Conservation (phyloP, 2,329 filamentous ascomycete species). For the Apiospora malaysiana region DNA sequence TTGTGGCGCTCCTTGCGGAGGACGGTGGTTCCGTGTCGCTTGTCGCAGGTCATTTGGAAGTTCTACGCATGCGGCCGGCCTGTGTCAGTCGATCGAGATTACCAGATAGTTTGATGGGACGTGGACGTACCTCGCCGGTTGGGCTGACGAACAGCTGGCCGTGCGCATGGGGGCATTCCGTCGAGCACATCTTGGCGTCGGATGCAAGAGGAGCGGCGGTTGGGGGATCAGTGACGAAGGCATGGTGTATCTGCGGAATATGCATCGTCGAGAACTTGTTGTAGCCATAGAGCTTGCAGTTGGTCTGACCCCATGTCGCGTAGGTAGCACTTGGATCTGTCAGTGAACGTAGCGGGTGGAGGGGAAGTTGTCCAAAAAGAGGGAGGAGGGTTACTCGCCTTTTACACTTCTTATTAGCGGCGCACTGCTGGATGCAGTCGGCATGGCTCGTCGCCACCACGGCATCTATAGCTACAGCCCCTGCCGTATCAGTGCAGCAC, state of each 20-base stretch:
- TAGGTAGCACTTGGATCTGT: neutral
- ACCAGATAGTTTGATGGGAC: neutral
- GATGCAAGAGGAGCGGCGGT: neutral
- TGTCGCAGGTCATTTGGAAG: slow-evolving; percentile 28
- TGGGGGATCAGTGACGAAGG: neutral
- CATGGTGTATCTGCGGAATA: neutral
- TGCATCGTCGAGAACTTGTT: slow-evolving; percentile 24
- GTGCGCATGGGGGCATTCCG: slow-evolving; percentile 27
- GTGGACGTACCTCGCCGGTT: slow-evolving; percentile 20
- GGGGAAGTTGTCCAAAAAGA: neutral
- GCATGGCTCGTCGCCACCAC: neutral
- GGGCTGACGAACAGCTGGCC: slow-evolving; percentile 25
- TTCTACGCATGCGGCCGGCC: neutral
- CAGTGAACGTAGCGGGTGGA: neutral
- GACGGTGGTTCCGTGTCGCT: slow-evolving; percentile 28
- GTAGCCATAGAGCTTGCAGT: slow-evolving; percentile 29
- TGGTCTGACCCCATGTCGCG: slow-evolving; percentile 5
- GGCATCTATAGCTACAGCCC: neutral
- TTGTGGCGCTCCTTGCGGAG: slow-evolving; percentile 23
- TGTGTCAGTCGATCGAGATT: neutral
- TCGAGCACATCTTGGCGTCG: slow-evolving; percentile 27
- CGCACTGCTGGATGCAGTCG: neutral
- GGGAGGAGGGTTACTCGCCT: neutral
- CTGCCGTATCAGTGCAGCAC: slow-evolving; percentile 24
- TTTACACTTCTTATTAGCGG: neutral